Evolutionary conservation across 169 alveolate species (phyloP).

Genomic region (Cryptosporidium sp.): DNA sequence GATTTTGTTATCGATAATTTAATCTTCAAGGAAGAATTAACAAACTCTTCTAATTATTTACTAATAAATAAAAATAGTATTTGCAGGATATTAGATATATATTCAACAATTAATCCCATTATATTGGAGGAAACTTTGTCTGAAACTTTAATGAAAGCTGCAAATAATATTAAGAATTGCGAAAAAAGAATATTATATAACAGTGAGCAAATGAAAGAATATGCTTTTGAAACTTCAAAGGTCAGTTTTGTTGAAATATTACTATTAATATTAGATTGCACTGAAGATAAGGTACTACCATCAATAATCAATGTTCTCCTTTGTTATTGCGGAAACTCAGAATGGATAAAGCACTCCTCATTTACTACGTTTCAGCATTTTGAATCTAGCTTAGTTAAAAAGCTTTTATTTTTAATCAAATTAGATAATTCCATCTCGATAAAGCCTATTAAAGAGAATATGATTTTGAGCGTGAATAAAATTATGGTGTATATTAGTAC

Average conservation of each 20-base stretch:
- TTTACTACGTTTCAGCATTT: constrained; percentile 45
- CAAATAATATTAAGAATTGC: neutral
- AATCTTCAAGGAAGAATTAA: neutral
- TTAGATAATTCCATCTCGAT: neutral
- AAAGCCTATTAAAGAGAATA: constrained; percentile 13
- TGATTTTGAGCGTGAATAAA: constrained; percentile 21
- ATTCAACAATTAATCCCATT: constrained; percentile 27
- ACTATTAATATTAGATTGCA: neutral
- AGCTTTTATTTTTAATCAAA: neutral
- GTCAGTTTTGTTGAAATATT: constrained; percentile 1
- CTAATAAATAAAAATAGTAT: neutral
- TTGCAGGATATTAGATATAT: constrained; percentile 34
- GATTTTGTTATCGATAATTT: neutral
- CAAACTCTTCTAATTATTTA: neutral
- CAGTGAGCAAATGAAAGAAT: neutral
- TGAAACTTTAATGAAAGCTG: neutral
- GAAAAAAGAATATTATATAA: neutral
- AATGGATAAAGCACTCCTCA: constrained; percentile 15
- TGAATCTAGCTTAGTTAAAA: constrained; percentile 15
- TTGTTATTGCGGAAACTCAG: constrained; percentile 13
- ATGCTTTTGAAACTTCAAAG: neutral
- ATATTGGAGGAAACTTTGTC: neutral
- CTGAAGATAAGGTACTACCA: constrained; percentile 27
- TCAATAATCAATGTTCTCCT: constrained; percentile 10
- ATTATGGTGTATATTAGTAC: constrained; percentile 15